Percentiles rank a stretch among this genome's conserved stretches.
Conservation (phyloP, 306 rosid genomes). For the Lathyrus aphaca region DNA sequence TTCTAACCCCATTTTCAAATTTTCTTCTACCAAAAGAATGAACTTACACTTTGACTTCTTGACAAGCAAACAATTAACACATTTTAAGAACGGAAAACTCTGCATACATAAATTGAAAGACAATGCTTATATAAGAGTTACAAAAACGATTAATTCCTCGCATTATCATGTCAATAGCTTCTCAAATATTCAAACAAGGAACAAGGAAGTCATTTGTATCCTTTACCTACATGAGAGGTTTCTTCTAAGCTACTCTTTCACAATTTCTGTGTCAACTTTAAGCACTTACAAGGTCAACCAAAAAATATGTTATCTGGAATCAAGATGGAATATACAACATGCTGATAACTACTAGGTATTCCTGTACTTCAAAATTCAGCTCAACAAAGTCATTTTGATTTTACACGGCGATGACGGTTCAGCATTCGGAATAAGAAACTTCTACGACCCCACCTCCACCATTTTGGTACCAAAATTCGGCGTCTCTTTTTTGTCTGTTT, state of each 20-base stretch:
- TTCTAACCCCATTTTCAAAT: not conserved
- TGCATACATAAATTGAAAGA: not conserved
- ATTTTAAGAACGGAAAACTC: not conserved
- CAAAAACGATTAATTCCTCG: not conserved
- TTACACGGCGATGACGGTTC: slow-evolving; percentile 44
- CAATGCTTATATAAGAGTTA: not conserved
- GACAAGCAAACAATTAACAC: not conserved
- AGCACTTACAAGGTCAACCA: slow-evolving; percentile 26
- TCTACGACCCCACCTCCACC: slow-evolving; percentile 64
- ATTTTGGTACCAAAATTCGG: slow-evolving; percentile 43
- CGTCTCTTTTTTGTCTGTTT: slow-evolving; percentile 56
- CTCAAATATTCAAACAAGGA: slow-evolving; percentile 16
- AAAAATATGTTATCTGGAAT: slow-evolving; percentile 34
- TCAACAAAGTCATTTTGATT: slow-evolving; percentile 46
- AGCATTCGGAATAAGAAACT: slow-evolving; percentile 47
- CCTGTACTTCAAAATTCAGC: slow-evolving; percentile 36
- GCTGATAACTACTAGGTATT: slow-evolving; percentile 40
- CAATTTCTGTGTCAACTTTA: slow-evolving; percentile 29
- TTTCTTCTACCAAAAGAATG: not conserved
- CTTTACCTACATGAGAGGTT: not conserved
- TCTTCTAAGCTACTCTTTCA: not conserved
- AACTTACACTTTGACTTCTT: not conserved
- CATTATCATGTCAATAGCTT: slow-evolving; percentile 6
- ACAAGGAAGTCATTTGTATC: not conserved
- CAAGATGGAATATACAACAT: slow-evolving; percentile 52